Evolutionary conservation across 1,284 basidiomycete genomes (phyloP).

Genomic region (Exobasidium rhododendri): DNA sequence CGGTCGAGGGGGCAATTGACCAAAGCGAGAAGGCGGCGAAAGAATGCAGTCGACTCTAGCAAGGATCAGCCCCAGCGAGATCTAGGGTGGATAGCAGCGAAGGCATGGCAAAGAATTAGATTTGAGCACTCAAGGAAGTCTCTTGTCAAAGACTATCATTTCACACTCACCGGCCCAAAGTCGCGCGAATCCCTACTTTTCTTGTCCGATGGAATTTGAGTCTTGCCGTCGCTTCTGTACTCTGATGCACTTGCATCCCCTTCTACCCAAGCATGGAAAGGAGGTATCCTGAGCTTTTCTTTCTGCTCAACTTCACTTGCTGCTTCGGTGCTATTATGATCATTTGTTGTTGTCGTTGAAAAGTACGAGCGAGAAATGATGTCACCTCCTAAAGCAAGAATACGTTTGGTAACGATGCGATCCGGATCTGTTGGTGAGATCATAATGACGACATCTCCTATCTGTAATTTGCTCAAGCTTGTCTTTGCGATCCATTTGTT

Average conservation of each 20-base stretch:
- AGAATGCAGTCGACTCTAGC: conserved; percentile 56
- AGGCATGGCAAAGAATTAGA: no score
- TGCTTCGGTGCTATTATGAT: neutral
- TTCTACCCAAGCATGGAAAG: conserved; percentile 59
- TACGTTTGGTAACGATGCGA: conserved; percentile 59
- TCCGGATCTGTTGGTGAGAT: conserved; percentile 59
- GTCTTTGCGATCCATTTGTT: conserved; percentile 4
- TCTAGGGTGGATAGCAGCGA: no score
- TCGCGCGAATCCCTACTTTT: conserved; percentile 57
- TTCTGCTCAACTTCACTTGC: conserved; percentile 19
- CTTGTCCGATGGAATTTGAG: neutral
- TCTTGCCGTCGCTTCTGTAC: conserved; percentile 22
- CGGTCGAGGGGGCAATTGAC: conserved; percentile 25
- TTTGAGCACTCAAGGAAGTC: no score
- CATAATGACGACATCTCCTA: conserved; percentile 61
- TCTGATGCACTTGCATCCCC: conserved; percentile 55
- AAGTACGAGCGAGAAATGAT: conserved; percentile 45
- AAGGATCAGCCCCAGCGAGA: conserved; percentile 57
- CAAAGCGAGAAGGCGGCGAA: conserved; percentile 55
- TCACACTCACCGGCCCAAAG: conserved; percentile 57
- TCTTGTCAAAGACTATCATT: no score
- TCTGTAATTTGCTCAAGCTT: conserved; percentile 26
- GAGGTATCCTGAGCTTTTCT: conserved; percentile 36
- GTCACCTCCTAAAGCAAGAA: conserved; percentile 61
- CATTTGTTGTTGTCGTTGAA: conserved; percentile 36